Evolutionary conservation across 371 early-diverging fungal species (phyloP), one percentile per base, ranked within the genome.

Genomic region (Apophysomyces sp.): DNA sequence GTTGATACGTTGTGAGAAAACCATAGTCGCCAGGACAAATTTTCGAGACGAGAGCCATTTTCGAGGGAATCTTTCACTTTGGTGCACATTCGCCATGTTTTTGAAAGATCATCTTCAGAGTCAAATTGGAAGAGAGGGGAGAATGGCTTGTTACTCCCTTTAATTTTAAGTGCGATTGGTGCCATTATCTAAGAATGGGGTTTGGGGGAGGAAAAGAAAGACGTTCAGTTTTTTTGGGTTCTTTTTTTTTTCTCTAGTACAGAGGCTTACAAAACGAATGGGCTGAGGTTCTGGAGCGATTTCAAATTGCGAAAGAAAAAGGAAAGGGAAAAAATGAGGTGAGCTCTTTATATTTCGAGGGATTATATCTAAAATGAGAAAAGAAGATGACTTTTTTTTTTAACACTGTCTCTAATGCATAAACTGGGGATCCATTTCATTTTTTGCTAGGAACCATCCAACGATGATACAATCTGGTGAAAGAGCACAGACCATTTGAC

Each of bases 21-120:
- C 93, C 92, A 91, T 51, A 94, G 73, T 29, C 95, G 76, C 95
- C 95, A 94, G 2, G 91, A 87, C 66, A 94, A 77, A 68, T 94
- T 94, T 69, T 94, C 95, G 34, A 94, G 71, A 31, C 95, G 77
- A 32, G 86, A 84, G 12, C 94, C 95, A 67, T 93, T 89, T 62
- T 91, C 92, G 6, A 94, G 76, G 13, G 93, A 89, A 58, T 93
- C 92, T 76, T 92, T 94, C 30, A 92, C 94, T 77, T 93, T 92
- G 29, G 92, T 91, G 71, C 89, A 90, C 12, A 94, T 85, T 55
- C 87, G 82, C 95, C 95, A 94, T 1, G 89, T 87, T 55, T 83
- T 83, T 28, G 88, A 87, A 13, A 92, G 74, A 67, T 92, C 91
- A 59, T 87, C 89, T 27, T 82, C 82, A 31, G 81, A 82, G 58